Base-by-base conservation (phyloP, 1,284 basidiomycete species). In the Ustilago shanxiensis region DNA sequence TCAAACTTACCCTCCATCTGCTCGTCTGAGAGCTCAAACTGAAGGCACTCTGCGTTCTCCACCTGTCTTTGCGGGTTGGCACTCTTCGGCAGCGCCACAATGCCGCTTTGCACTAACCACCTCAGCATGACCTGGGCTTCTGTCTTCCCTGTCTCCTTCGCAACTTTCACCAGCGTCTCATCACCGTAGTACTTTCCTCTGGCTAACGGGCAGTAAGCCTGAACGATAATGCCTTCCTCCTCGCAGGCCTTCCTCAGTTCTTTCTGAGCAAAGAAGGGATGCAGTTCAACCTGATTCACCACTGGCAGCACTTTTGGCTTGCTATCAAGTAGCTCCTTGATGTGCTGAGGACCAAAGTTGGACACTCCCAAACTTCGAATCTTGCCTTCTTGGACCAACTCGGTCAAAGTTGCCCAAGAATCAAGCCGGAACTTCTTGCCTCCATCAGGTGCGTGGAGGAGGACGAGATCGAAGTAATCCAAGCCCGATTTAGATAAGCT, bases 121-220 rank as follows among this genome's bases (percentile, higher is more conserved):
- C 93, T 88, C 64, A 93, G 87, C 31, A 95, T 88, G 54, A 95
- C 88, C 80, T 94, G 93, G 1, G 92, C 91, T 14, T 90, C 89
- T 16, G 89, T 87, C 81, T 91, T 93, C 35, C 85, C 83, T 79
- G 92, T 90, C 87, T 91, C 90, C 35, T 70, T 26, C 2, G 60
- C 70, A 35, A 77, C 64, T 13, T 58, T 64, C 52, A 80, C 59
- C 28, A 78, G 69, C 66, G 82, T 74, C 29, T 57, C 29, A 13
- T 69, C 60, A 20, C 75, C 65, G n/a, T 72, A 68, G 39, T 78
- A 91, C 79, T 91, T 89, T 8, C 91, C 90, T 14, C 92, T 92
- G 9, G 93, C 93, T 29, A 95, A 89, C 4, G 94, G 94, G 11
- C 92, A 94, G 87, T 94, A 95, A 0, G 93, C 93, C 86, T 94